Base-by-base conservation (phyloP, 192 early-diverging fungal genomes). In the Diversispora eburnea region DNA sequence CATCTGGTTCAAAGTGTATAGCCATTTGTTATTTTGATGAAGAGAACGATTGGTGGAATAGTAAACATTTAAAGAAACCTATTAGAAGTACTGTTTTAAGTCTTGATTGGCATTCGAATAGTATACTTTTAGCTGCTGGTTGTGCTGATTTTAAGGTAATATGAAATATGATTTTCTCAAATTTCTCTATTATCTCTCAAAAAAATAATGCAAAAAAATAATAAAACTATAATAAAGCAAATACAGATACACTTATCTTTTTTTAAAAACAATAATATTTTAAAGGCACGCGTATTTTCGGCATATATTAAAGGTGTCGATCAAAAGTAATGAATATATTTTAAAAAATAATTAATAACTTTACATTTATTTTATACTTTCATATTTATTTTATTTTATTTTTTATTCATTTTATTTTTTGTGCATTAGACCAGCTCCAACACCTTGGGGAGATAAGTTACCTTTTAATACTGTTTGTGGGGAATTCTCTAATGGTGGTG, bases 51-150 rank as follows among this genome's bases (percentile, higher is more conserved):
- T 99, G 94, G 96, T 98, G 94, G 96, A 89, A 88, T 60, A 87
- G 90, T 73, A 98, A 96, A 85, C 96, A 98, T 78, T 78, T 98
- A 66, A 95, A 96, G 81, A 94, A 96, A 79, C 94, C 92, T 33
- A 92, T 99, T 76, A 85, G 90, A 49, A 90, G 87, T 75, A 98
- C 96, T 5, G 94, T 97, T 3, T 82, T 96, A 22, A 89, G 87
- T 60, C 60, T 99, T 19, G 94, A 92, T 66, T 99, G 97, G 97
- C 97, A 99, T 74, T 96, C 97, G 20, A 95, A 97, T 82, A 97
- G 95, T 78, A 88, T 98, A 49, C 84, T 97, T 39, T 81, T 99
- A 54, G 95, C 93, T n/a, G 91, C 91, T 71, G 97, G 95, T 41
- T 86, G 88, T 62, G 89, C 92, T 43, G 92, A 94, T 67, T 89